Conservation (phyloP, 768 basidiomycete genomes). For the Auriscalpium microsporum region DNA sequence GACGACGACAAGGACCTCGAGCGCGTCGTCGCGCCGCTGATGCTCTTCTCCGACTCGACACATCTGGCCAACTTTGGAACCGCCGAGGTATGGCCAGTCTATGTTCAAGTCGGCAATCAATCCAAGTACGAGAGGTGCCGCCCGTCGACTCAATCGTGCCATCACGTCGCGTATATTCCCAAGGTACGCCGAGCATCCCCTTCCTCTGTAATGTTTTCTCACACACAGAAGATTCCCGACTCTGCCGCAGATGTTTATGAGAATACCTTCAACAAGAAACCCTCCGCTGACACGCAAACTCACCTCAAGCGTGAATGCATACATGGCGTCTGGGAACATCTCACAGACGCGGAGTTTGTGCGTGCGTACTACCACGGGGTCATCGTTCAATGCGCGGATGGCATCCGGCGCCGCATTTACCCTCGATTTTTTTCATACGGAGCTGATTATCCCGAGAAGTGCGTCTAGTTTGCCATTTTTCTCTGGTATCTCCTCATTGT, state of each 20-base stretch:
- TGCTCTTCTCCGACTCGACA: constrained; percentile 18
- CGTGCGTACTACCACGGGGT: constrained; percentile 18
- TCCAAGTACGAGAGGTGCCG: constrained; percentile 8
- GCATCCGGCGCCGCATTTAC: constrained; percentile 14
- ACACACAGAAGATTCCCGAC: constrained; percentile 9
- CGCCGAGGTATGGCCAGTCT: constrained; percentile 18
- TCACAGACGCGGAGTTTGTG: constrained; percentile 16
- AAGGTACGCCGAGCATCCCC: neutral
- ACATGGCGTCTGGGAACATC: constrained; percentile 13
- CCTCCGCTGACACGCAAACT: constrained; percentile 3
- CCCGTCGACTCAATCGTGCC: constrained; percentile 7
- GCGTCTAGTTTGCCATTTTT: neutral
- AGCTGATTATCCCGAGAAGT: constrained; percentile 25
- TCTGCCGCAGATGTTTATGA: constrained; percentile 10
- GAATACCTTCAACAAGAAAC: neutral
- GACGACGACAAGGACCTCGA: constrained; percentile 18
- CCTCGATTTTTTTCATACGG: constrained; percentile 18
- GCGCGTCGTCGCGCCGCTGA: constrained; percentile 3
- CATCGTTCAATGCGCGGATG: constrained; percentile 16
- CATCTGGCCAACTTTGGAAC: constrained; percentile 18
- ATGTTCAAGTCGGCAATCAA: constrained; percentile 17
- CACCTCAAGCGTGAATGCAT: constrained; percentile 18
- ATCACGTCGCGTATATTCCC: constrained; percentile 19
- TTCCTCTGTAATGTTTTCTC: neutral
- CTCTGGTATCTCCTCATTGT: neutral